Conservation (phyloP, 306 rosid species). For the Glycine latifolia region DNA sequence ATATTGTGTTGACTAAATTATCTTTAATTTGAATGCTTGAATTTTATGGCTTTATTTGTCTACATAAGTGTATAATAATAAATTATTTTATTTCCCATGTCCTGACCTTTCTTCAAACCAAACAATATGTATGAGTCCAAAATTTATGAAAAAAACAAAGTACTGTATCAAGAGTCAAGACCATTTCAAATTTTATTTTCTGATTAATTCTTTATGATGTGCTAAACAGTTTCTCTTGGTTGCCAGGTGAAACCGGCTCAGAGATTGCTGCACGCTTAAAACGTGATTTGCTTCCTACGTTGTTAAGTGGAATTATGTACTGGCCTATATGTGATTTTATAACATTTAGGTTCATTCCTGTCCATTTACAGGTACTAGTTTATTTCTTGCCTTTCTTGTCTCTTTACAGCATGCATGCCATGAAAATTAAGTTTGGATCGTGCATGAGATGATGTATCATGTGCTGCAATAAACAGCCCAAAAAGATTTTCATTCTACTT, state of each 20-base stretch:
- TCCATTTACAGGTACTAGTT: slow-evolving; percentile 81
- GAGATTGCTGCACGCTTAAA: slow-evolving; percentile 78
- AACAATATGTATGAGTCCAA: neutral
- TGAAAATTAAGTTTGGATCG: slow-evolving; percentile 35
- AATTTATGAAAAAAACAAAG: neutral
- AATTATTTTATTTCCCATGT: neutral
- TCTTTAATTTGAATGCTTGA: neutral
- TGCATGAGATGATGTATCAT: neutral
- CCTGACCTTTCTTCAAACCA: neutral
- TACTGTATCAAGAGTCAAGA: neutral
- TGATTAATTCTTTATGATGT: neutral
- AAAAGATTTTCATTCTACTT: neutral
- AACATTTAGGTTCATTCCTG: slow-evolving; percentile 87
- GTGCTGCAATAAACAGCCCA: neutral
- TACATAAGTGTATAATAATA: neutral
- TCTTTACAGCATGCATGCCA: slow-evolving; percentile 7
- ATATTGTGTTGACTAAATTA: neutral
- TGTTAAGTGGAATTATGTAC: slow-evolving; percentile 80
- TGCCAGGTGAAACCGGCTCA: slow-evolving; percentile 73
- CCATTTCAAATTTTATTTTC: neutral
- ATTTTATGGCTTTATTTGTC: neutral
- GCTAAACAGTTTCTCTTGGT: slow-evolving; percentile 39
- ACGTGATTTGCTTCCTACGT: slow-evolving; percentile 80
- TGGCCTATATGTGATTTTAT: slow-evolving; percentile 94
- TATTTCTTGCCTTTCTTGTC: slow-evolving; percentile 34